Base-by-base conservation (phyloP, 805 yeast genomes). In the Scheffersomyces lignosus region DNA sequence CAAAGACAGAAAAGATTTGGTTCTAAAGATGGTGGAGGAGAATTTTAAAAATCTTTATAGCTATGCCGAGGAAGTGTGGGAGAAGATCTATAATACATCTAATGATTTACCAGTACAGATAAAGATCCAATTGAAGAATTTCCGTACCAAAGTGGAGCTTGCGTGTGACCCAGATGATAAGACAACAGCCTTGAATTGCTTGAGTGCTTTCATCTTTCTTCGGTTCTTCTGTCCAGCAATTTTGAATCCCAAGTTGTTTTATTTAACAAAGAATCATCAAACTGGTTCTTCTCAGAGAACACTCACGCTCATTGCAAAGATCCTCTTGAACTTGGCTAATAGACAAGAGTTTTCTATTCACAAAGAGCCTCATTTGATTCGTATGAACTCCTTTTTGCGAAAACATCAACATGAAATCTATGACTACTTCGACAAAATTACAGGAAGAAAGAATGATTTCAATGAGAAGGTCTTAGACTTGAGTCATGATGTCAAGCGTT, bases 211-310 rank as follows among this genome's bases (percentile, higher is more conserved):
- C 51, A 64, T 91, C 9, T 93, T 91, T 56, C 63, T 91, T 41
- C 48, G 74, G 39, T 69, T 69, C 58, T 76, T 89, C 45, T 89
- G 96, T 51, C 98, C 99, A 0, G 96, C 96, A 0, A 76, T 91
- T 18, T 63, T 93, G 53, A 90, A 88, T 51, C 99, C 99, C 0
- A 88, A 87, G 51, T 60, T 90, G 33, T 89, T 88, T 57, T 80
- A 81, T 42, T 66, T 93, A 33, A 77, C 87, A 0, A 73, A 77
- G 34, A 70, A 76, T 25, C 91, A 86, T 48, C 87, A 88, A 41
- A 72, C 80, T 6, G 87, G 89, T 2, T 70, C 71, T 8, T 71
- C 81, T 2, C 90, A 88, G 45, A 71, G 96, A 41, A 84, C 96
- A 0, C 61, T 91, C 31, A 88, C 96, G 0, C 61, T 90, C 15